Conservation (phyloP, 768 basidiomycete genomes). For the Lactarius sp. region DNA sequence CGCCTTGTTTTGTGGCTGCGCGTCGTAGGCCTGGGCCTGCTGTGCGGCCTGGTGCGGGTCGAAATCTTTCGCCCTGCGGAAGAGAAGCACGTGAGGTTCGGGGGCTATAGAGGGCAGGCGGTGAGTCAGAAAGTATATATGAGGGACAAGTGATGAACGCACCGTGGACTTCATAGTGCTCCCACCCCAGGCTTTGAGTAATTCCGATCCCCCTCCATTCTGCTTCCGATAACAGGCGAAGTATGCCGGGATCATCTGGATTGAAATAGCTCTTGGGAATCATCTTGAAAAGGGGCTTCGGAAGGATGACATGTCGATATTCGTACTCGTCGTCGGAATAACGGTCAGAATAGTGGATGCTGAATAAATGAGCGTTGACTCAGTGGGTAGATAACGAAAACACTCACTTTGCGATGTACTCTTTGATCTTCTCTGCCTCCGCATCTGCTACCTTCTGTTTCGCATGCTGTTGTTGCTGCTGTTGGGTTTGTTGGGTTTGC, state of each 20-base stretch:
- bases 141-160: slow-evolving; percentile 6
- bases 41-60: slow-evolving; percentile 31
- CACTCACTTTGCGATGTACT: slow-evolving; percentile 72
- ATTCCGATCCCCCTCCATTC: slow-evolving; percentile 98
- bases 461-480: slow-evolving; percentile 27
- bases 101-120: slow-evolving; percentile 49
- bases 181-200: slow-evolving; percentile 94
- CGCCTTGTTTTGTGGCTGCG: slow-evolving; percentile 26
- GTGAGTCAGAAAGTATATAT: slow-evolving; percentile 7
- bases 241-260: slow-evolving; percentile 62
- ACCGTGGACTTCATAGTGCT: slow-evolving; percentile 98
- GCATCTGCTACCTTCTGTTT: slow-evolving; percentile 25
- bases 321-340: slow-evolving; percentile 91
- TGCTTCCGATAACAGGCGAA: slow-evolving; percentile 76
- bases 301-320: slow-evolving; percentile 96
- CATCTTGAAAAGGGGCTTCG: slow-evolving; percentile 90
- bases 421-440: slow-evolving; percentile 43
- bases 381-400: neutral
- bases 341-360: slow-evolving; percentile 88
- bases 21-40: slow-evolving; percentile 11
- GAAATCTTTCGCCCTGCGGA: slow-evolving; percentile 75
- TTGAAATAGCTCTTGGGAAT: slow-evolving; percentile 84
- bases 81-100: slow-evolving; percentile 90
- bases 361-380: slow-evolving; percentile 31
- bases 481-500: slow-evolving; percentile 18